Evolutionary conservation across 2,329 filamentous ascomycete species (phyloP).

Genomic region (Fusarium hainanense): DNA sequence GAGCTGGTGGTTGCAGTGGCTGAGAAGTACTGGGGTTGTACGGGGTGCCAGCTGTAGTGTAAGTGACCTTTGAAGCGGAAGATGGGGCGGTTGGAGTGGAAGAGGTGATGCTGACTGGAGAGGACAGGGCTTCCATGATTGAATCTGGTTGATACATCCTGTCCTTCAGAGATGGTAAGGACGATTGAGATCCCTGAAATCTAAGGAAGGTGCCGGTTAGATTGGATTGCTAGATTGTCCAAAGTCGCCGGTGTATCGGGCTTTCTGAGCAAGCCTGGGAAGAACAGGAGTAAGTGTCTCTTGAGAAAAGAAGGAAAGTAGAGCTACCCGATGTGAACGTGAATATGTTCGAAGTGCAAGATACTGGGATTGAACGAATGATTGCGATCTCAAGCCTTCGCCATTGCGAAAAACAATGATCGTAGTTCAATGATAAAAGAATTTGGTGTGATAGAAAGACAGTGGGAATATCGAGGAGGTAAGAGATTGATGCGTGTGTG

Average conservation of each 20-base stretch:
- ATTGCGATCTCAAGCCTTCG: conserved; percentile 23
- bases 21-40: conserved; percentile 61
- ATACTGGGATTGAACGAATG: conserved; percentile 29
- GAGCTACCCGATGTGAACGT: neutral
- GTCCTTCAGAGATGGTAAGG: conserved; percentile 32
- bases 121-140: conserved; percentile 49
- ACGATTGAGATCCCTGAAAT: conserved; percentile 28
- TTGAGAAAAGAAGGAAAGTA: conserved; percentile 21
- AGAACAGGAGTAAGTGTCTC: conserved; percentile 4
- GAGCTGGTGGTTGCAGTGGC: conserved; percentile 63
- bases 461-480: neutral
- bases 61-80: conserved; percentile 52
- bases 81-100: conserved; percentile 38
- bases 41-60: conserved; percentile 68
- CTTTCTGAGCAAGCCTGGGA: conserved; percentile 5
- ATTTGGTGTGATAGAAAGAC: conserved; percentile 5
- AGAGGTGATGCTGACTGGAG: conserved; percentile 41
- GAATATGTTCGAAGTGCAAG: conserved; percentile 9
- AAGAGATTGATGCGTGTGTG: neutral
- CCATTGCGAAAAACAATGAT: conserved; percentile 19
- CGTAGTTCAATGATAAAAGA: conserved; percentile 11
- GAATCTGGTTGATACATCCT: conserved; percentile 35
- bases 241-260: conserved; percentile 16
- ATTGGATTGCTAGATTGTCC: conserved; percentile 31
- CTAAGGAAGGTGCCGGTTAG: conserved; percentile 50